Conservation (phyloP, 1,139 yeast genomes). For the Pichia sp. region DNA sequence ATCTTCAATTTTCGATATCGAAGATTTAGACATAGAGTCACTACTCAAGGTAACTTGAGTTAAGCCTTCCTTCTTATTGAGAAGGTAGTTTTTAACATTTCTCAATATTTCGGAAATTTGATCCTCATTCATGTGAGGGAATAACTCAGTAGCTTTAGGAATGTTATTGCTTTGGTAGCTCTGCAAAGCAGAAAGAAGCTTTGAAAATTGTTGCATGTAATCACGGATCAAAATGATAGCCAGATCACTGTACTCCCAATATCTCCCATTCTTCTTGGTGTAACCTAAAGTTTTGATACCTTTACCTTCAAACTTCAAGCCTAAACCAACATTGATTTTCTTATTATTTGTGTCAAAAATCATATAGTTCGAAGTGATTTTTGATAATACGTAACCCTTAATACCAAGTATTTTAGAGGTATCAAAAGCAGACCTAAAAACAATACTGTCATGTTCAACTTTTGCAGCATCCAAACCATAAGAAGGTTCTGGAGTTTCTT, state of each 20-base stretch:
- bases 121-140: slow-evolving; percentile 43
- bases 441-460: slow-evolving; percentile 51
- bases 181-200: slow-evolving; percentile 46
- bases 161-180: slow-evolving; percentile 32
- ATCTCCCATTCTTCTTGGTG: slow-evolving; percentile 59
- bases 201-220: slow-evolving; percentile 60
- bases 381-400: slow-evolving; percentile 65
- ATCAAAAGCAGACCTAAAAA: slow-evolving; percentile 64
- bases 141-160: slow-evolving; percentile 42
- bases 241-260: slow-evolving; percentile 81
- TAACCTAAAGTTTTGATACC: slow-evolving; percentile 85
- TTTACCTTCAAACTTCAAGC: slow-evolving; percentile 75
- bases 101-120: slow-evolving; percentile 40
- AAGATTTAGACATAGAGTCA: slow-evolving; percentile 67
- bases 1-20: slow-evolving; percentile 66
- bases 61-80: slow-evolving; percentile 50
- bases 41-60: slow-evolving; percentile 70
- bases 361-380: slow-evolving; percentile 69
- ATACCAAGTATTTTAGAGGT: slow-evolving; percentile 57
- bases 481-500: slow-evolving; percentile 52
- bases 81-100: slow-evolving; percentile 55
- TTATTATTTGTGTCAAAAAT: slow-evolving; percentile 51
- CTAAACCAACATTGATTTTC: slow-evolving; percentile 75
- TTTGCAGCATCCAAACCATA: slow-evolving; percentile 57
- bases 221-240: slow-evolving; percentile 64